These are phyloP conservation scores for Fraxinus anomala DNA, from an alignment of 257 asterid species.

Conservation along the genomic window DNA sequence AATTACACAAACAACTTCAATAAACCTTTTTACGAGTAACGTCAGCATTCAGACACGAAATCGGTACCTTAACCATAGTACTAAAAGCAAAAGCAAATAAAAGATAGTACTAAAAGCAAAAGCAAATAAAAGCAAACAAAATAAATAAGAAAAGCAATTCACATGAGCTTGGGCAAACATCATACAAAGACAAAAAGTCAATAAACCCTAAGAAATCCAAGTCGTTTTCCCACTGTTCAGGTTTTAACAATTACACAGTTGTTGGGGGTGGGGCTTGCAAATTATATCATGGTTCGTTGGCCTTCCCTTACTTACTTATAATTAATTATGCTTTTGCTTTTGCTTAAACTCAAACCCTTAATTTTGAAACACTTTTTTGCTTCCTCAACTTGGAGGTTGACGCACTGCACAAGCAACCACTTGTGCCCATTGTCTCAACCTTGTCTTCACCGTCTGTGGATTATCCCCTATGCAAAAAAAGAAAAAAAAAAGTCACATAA, in stretches of 20 bases:
- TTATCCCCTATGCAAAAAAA: slow-evolving; percentile 46
- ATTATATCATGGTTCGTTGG: slow-evolving; percentile 17
- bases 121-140: not conserved
- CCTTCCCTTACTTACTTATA: slow-evolving; percentile 12
- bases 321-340: not conserved
- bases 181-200: not conserved
- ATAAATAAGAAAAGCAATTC: not conserved
- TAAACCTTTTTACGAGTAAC: not conserved
- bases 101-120: not conserved
- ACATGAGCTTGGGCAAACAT: not conserved
- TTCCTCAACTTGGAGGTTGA: slow-evolving; percentile 43
- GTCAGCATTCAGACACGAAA: slow-evolving; percentile 8
- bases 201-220: not conserved
- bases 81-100: not conserved
- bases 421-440: slow-evolving; percentile 79
- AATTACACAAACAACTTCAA: not conserved
- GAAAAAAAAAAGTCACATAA: not conserved
- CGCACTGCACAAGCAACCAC: slow-evolving; percentile 77
- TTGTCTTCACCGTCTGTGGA: slow-evolving; percentile 71
- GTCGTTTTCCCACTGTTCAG: slow-evolving; percentile 27
- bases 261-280: slow-evolving; percentile 5
- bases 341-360: not conserved
- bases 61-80: slow-evolving; percentile 18
- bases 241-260: slow-evolving; percentile 32
- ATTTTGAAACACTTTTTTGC: not conserved